These are phyloP conservation scores for Tricholoma sp. DNA, from an alignment of 768 basidiomycete species.

Conservation along the genomic window DNA sequence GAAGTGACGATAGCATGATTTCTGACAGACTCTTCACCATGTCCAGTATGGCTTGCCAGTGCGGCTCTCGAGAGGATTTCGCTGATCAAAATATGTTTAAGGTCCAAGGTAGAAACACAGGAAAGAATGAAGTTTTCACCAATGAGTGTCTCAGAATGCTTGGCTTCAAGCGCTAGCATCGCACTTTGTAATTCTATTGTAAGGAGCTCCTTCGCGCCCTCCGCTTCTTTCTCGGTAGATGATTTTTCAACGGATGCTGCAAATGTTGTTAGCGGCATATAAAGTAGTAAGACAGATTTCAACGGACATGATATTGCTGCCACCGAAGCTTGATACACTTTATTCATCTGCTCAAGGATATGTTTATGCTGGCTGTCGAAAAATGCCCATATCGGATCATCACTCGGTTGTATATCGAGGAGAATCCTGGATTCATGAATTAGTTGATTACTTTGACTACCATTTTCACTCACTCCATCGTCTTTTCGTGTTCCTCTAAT, in stretches of 20 bases:
- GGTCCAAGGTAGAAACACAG: background rate
- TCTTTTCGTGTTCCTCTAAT: slow-evolving; percentile 95
- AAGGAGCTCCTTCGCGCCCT: slow-evolving; percentile 38
- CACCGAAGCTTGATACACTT: slow-evolving; percentile 48
- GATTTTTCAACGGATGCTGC: slow-evolving; percentile 46
- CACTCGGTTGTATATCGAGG: slow-evolving; percentile 76
- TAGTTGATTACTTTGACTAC: slow-evolving; percentile 4
- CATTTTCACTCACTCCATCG: slow-evolving; percentile 70
- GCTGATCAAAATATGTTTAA: slow-evolving; percentile 35
- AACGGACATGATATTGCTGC: slow-evolving; percentile 49
- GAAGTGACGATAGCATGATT: slow-evolving; percentile 74
- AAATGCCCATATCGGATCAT: slow-evolving; percentile 94
- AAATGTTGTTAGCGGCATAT: slow-evolving; percentile 8
- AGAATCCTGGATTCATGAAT: slow-evolving; percentile 55
- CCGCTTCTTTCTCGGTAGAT: slow-evolving; percentile 29
- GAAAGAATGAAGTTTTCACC: slow-evolving; percentile 33
- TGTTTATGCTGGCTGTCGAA: slow-evolving; percentile 91
- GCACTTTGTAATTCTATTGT: slow-evolving; percentile 57
- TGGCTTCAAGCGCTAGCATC: slow-evolving; percentile 55
- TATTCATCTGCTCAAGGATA: slow-evolving; percentile 75
- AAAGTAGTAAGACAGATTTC: slow-evolving; percentile 3
- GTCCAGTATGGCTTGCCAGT: slow-evolving; percentile 76
- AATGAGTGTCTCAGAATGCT: slow-evolving; percentile 56
- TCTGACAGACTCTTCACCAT: slow-evolving; percentile 89
- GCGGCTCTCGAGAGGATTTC: slow-evolving; percentile 63